Evolutionary conservation across 768 basidiomycete species (phyloP).

Genomic region (Asterophora lycoperdoides): DNA sequence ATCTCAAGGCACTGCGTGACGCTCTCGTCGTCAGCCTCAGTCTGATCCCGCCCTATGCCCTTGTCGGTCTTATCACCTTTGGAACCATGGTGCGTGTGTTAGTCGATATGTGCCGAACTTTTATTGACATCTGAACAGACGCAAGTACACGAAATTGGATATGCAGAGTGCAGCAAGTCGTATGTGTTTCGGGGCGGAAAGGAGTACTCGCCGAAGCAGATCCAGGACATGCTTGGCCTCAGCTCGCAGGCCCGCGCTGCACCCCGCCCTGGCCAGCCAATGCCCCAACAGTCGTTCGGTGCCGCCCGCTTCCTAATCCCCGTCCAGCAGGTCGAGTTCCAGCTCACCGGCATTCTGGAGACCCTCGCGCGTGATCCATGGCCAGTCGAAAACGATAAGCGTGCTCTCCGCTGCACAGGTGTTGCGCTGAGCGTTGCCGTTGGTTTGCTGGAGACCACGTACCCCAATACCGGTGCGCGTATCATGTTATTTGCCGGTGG

Average conservation of each 20-base stretch:
- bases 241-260: constrained; percentile 76
- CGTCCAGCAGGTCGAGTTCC: constrained; percentile 90
- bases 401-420: constrained; percentile 91
- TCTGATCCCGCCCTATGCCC: constrained; percentile 87
- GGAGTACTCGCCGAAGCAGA: constrained; percentile 94
- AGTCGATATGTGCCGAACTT: background rate
- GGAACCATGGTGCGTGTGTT: constrained; percentile 83
- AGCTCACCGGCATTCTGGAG: constrained; percentile 91
- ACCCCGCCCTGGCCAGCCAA: constrained; percentile 80
- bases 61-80: constrained; percentile 93
- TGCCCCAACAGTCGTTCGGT: constrained; percentile 76
- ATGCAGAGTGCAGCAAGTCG: constrained; percentile 93
- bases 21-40: constrained; percentile 92
- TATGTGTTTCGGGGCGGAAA: constrained; percentile 99
- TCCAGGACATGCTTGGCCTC: constrained; percentile 96
- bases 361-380: constrained; percentile 87
- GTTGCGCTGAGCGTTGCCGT: constrained; percentile 92
- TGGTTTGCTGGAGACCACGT: constrained; percentile 89
- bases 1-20: constrained; percentile 92
- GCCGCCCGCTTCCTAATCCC: constrained; percentile 91
- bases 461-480: constrained; percentile 92
- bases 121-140: constrained; percentile 46
- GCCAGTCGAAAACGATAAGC: constrained; percentile 95
- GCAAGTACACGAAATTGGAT: constrained; percentile 98
- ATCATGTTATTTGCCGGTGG: constrained; percentile 97